Evolutionary conservation across 345 rosid species (phyloP), one percentile per base, ranked within the genome.

Genomic region (Hypericum perforatum): DNA sequence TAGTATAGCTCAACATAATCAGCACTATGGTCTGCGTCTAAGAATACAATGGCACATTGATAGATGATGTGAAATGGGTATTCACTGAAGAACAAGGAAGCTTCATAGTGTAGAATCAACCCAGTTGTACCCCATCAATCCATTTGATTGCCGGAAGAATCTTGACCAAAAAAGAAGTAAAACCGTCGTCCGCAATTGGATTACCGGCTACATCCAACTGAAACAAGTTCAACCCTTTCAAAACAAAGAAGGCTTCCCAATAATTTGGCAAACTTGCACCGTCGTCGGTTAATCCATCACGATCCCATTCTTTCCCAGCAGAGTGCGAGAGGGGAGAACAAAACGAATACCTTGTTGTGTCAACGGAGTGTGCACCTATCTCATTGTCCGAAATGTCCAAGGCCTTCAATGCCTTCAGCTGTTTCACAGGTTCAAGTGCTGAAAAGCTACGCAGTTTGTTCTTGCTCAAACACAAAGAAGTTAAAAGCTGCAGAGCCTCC

Each of bases 321-420:
- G 80, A 72, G 55, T 92, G 88, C 58, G 85, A 87, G 54, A 88
- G 57, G 22, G 94, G 95, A 69, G 95, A 87, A 43, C 86, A 62
- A 68, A 75, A 83, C 22, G 76, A 58, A 62, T 85, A 82, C 63
- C 83, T 71, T 4, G 81, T 81, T 37, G 95, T 81, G 83, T 92
- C 95, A 9, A 88, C 66, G 11, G 95, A 67, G 68, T 88, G 94
- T 10, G 78, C 58, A 40, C 96, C 98, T n/a, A 92, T 85, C 74
- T 83, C 81, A 57, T 88, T 92, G 69, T 81, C 44, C 54, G 98
- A 88, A 61, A 92, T 69, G 70, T 85, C 77, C 71, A 92, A 60
- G 57, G 74, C 86, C 66, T 69, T 78, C 63, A 92, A 58, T 36
- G 73, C 77, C 63, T 73, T 78, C 65, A 92, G 59, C 60, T 58